A percentile compares a stretch with the other conserved stretches of the same genome.
Conservation (phyloP, 225 moss, liverwort and hornwort species). For the Lunularia cruciata region DNA sequence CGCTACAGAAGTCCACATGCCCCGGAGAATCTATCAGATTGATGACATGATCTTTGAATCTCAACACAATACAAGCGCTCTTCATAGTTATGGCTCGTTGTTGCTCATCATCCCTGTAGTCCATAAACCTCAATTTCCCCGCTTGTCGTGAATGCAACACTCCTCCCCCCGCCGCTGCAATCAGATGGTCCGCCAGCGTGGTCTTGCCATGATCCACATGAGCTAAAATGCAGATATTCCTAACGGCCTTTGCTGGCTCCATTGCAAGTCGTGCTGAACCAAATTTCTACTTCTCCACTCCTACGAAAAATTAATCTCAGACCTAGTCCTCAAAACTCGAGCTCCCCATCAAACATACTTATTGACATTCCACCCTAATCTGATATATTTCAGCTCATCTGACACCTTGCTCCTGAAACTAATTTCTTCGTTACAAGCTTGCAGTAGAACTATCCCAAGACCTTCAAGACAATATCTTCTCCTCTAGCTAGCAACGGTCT, state of each 20-base stretch:
- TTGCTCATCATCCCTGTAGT: constrained; percentile 91
- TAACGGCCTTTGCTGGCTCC: constrained; percentile 41
- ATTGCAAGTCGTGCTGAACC: not conserved
- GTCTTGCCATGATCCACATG: constrained; percentile 99
- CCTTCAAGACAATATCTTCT: not conserved
- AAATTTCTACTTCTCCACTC: not conserved
- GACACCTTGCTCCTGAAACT: too few species aligned
- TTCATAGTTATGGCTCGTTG: constrained; percentile 98
- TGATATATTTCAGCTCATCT: too few species aligned
- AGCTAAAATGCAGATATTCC: constrained; percentile 93
- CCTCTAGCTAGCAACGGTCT: too few species aligned
- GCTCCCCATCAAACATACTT: too few species aligned
- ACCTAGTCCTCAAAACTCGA: not conserved
- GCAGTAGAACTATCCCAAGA: not conserved
- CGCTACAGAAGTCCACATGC: constrained; percentile 96
- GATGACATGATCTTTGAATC: constrained; percentile 59
- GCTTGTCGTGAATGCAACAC: constrained; percentile 81
- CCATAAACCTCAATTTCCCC: constrained; percentile 93
- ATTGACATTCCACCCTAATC: too few species aligned
- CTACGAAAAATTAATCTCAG: not conserved
- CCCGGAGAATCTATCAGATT: constrained; percentile 97
- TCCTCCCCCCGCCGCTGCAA: constrained; percentile 88
- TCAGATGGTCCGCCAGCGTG: constrained; percentile 86
- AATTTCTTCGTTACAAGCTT: too few species aligned
- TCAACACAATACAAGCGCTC: constrained; percentile 81